phyloP scores from a whole-genome alignment of 179 eudicot genomes.

The Corrigiola litoralis region DNA sequence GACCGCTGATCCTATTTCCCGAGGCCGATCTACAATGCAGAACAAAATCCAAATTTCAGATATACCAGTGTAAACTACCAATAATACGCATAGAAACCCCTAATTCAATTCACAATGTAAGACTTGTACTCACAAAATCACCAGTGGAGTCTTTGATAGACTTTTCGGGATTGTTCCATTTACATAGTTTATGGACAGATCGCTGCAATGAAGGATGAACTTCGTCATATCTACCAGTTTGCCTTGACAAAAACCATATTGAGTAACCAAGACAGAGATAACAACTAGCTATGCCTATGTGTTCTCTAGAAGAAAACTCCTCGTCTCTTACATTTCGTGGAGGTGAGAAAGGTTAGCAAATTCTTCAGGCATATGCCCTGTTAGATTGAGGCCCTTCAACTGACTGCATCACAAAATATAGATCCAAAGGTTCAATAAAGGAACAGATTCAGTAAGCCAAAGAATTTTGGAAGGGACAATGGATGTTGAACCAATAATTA shows the following conservation, averaged over 20 bases:
- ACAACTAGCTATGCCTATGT: too few relatives aligned
- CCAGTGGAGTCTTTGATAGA: constrained; percentile 43
- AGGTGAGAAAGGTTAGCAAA: too few relatives aligned
- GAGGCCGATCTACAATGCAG: constrained; percentile 39
- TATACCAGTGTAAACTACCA: not conserved
- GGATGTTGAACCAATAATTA: too few relatives aligned
- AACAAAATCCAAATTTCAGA: not conserved
- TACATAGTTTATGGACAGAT: constrained; percentile 61
- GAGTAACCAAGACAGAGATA: not conserved
- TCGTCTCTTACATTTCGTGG: too few relatives aligned
- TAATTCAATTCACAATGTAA: not conserved
- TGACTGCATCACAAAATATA: too few relatives aligned
- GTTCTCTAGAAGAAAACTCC: too few relatives aligned
- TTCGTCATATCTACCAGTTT: constrained; percentile 7
- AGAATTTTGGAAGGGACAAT: too few relatives aligned
- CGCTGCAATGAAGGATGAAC: constrained; percentile 39
- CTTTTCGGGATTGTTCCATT: constrained; percentile 60
- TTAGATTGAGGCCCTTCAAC: too few relatives aligned
- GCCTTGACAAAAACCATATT: not conserved
- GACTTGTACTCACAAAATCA: constrained; percentile 40
- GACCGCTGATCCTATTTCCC: constrained; percentile 56
- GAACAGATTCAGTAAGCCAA: too few relatives aligned
- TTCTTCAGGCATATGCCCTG: too few relatives aligned
- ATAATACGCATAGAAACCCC: not conserved
- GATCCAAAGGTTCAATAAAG: too few relatives aligned